Base-by-base conservation (phyloP, 305 asterid species). In the Monarda citriodora region DNA sequence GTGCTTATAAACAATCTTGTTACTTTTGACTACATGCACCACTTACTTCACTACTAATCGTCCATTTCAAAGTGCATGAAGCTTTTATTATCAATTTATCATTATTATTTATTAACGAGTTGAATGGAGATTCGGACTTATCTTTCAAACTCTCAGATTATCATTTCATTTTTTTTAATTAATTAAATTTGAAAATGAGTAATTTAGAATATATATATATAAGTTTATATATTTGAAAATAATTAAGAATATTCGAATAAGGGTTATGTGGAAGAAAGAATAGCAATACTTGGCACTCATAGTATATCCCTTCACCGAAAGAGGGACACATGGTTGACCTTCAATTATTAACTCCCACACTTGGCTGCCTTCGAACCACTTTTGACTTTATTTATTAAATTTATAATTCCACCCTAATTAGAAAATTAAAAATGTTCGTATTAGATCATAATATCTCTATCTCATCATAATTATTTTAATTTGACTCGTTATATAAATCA, bases 241-340 rank as follows among this genome's bases (percentile, higher is more conserved):
- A 5, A 13, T 22, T 34, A 34, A 34, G 38, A 34, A 34, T 34
- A 23, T 53, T 31, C 10, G 25, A 53, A n/a, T n/a, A 6, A 23
- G 31, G 55, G 55, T 34, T 9, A 50, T 6, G 56, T 15, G 56
- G 37, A 13, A 13, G 34, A 11, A 34, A 54, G 23, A 12, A 15
- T 1, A 50, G 22, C 15, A 44, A 14, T 34, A 56, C 57, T 58
- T 63, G 66, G 66, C 66, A 51, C 38, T 51, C 66, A 41, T 42
- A 31, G 3, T 50, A 12, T 20, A 26, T 36, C 5, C 34, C 36
- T 56, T 31, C 49, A 50, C 29, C 31, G 12, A 26, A 69, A 61
- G 50, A 62, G 10, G 68, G 69, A 69, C 69, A 69, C 69, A 56
- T 62, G 38, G 21, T 40, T 56, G 69, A 69, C 73, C 68, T 18